Conservation (phyloP, 345 rosid genomes). For the Pistacia integerrima region DNA sequence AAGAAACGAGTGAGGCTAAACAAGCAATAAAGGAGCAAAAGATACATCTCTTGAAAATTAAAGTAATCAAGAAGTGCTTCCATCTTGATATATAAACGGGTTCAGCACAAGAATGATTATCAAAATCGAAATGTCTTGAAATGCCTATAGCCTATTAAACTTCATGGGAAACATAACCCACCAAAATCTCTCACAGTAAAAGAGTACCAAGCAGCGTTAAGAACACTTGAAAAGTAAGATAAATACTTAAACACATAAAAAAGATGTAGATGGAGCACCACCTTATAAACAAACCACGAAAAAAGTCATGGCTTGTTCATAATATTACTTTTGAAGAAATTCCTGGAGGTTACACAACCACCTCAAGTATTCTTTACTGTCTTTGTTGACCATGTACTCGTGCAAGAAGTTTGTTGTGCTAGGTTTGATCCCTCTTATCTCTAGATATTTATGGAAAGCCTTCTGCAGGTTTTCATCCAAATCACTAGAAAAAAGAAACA, state of each 20-base stretch:
- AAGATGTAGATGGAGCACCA: background rate
- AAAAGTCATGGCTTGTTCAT: background rate
- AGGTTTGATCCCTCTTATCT: constrained; percentile 65
- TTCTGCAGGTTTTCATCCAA: constrained; percentile 72
- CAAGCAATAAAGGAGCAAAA: background rate
- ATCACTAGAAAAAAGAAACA: constrained; percentile 39
- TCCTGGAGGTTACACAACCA: constrained; percentile 64
- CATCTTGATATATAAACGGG: background rate
- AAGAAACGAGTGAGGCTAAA: background rate
- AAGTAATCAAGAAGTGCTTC: background rate
- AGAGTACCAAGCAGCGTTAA: background rate
- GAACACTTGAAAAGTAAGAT: background rate
- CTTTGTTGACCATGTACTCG: constrained; percentile 57
- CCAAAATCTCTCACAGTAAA: background rate
- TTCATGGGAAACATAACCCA: background rate
- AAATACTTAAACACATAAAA: background rate
- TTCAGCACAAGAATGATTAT: background rate
- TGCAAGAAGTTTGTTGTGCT: constrained; percentile 44
- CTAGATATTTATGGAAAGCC: constrained; percentile 62
- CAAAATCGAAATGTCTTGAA: background rate
- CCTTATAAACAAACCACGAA: background rate
- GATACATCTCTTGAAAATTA: background rate
- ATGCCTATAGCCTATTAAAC: background rate
- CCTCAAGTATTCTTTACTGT: constrained; percentile 51
- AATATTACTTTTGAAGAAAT: constrained; percentile 42